Evolutionary conservation across 2,329 filamentous ascomycete species (phyloP), one percentile per base, ranked within the genome.

Genomic region (Botrytis cinerea): DNA sequence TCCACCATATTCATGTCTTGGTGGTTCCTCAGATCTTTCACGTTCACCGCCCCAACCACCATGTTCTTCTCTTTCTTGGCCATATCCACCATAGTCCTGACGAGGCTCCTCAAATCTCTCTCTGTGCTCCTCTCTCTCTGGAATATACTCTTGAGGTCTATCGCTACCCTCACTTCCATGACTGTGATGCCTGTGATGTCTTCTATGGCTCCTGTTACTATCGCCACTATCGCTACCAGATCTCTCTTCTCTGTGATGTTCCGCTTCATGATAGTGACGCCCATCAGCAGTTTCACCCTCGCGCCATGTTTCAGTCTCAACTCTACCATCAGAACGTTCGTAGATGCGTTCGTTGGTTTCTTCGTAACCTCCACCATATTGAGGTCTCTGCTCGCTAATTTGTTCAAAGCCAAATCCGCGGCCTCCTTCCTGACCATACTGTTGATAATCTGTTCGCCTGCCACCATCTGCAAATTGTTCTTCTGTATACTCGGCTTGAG

Each of bases 401-500:
- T 91, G 85, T 79, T 91, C 84, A 77, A 89, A 91, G 59, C 88
- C 87, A 76, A 88, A 88, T 45, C 85, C 86, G 45, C 25, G 60
- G 20, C 35, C 45, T 43, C 73, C 73, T 45, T 70, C 54, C 59
- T 83, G 82, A 78, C 91, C 89, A 76, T 88, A 90, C 46, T 89
- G 87, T 73, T 85, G 85, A 81, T 90, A 92, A 73, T 91, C 88
- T 57, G 87, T 85, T 73, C 85, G 84, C 71, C 86, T 84, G 66
- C 87, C 87, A 68, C 90, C 90, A 72, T 86, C 84, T 28, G 86
- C 83, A 75, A 88, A 88, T 72, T 87, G 84, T 12, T 88, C 92
- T 78, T 89, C 83, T 46, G 84, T 86, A 77, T 78, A 78, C 61
- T 80, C 76, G 45, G 77, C 78, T 73, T 80, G 78, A 35, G 75